Base-by-base conservation (phyloP, 202 grass and related monocot genomes). In the Brachypodium distachyon region DNA sequence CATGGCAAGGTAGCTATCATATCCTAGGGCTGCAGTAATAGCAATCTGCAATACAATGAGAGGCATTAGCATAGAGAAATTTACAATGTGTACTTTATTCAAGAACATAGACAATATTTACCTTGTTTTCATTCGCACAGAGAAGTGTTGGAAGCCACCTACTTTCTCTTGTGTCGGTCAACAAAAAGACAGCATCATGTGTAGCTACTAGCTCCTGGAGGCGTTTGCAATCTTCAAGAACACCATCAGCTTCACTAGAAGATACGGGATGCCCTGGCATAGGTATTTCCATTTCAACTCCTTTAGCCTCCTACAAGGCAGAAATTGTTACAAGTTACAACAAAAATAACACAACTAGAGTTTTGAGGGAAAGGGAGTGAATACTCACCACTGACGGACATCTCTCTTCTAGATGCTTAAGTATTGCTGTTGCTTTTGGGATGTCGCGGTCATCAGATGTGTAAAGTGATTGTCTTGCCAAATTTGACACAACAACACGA, bases 1-100 rank as follows among this genome's bases (percentile, higher is more conserved):
- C 95, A 95, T 98, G 33, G 92, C 95, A 79, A 98, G 87, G 70
- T 94, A 94, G 86, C 91, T 94, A 81, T 98, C 95, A 72, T 94
- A 98, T 25, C 95, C 95, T 76, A 97, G 68, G 67, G 95, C 94
- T 77, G 94, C 84, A 36, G 94, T 97, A 32, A 97, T 94, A 57
- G 91, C 84, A 77, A 97, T 90, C 95, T 97, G 87, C 76, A 80
- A 43, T 55, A 76, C 19, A 61, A 64, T n/a, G 54, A 65, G 74
- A 47, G 40, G 29, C 16, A 87, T 81, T 65, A 85, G 58, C 48
- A 82, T 51, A 58, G 53, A 71, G n/a, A 49, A 50, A 70, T 38
- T 23, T 54, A 7, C 31, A 27, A 68, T 17, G 31, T 77, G 23
- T 74, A 47, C 42, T 81, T 47, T 44, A 74, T 71, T 40, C 28